A percentile compares a stretch with the other conserved stretches of the same genome.
These are phyloP conservation scores for Globisporangium polare DNA, from an alignment of 352 stramenopile genomes.

Conservation along the genomic window DNA sequence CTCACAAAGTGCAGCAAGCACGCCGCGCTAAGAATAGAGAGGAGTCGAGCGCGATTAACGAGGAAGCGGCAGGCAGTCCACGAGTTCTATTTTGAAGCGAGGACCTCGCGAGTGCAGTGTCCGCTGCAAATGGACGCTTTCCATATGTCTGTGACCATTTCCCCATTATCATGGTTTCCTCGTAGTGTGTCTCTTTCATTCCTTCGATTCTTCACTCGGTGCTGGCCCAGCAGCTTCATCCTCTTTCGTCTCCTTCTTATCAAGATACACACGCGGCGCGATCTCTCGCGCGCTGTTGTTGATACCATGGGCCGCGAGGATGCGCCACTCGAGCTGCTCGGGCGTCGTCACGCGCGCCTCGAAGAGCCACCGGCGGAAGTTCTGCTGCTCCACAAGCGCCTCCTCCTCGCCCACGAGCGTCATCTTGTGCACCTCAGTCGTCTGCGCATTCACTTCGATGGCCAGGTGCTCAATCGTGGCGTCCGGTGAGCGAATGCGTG, in stretches of 20 bases:
- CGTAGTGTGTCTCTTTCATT: too few relatives aligned
- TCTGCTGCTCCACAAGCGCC: constrained; percentile 32
- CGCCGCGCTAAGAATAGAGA: too few relatives aligned
- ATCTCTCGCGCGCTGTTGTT: constrained; percentile 32
- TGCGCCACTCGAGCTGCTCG: constrained; percentile 35
- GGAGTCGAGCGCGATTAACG: too few relatives aligned
- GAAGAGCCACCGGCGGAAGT: constrained; percentile 32
- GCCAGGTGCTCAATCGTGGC: constrained; percentile 36
- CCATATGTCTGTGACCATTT: too few relatives aligned
- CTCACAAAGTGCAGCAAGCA: too few relatives aligned
- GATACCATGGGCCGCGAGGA: constrained; percentile 22
- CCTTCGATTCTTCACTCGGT: neutral
- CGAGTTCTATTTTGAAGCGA: too few relatives aligned
- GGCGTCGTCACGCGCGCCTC: constrained; percentile 25
- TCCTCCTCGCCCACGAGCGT: constrained; percentile 37
- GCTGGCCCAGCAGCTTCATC: neutral
- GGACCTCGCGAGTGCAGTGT: too few relatives aligned
- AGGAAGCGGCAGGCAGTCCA: too few relatives aligned
- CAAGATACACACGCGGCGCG: constrained; percentile 41
- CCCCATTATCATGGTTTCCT: too few relatives aligned
- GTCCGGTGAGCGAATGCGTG: constrained; percentile 19
- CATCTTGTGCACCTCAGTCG: constrained; percentile 34
- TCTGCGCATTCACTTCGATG: constrained; percentile 31
- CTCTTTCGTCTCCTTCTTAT: neutral
- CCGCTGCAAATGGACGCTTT: neutral